phyloP scores from a whole-genome alignment of 192 early-diverging fungal genomes.

The Dimargaris xerosporica region DNA sequence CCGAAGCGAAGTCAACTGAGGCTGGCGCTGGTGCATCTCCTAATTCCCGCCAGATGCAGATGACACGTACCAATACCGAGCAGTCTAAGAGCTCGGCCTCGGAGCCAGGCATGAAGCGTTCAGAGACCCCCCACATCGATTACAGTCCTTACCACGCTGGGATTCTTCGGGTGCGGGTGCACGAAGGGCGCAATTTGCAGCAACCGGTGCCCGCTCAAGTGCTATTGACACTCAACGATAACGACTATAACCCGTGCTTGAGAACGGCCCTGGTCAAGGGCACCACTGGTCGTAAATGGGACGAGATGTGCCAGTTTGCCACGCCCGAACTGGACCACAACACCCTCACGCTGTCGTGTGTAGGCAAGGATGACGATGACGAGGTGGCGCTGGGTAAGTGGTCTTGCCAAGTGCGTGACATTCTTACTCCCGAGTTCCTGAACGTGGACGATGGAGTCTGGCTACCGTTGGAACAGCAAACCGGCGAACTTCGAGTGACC shows the following conservation, averaged over 20 bases:
- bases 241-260: slow-evolving; percentile 27
- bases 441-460: slow-evolving; percentile 29
- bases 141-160: slow-evolving; percentile 27
- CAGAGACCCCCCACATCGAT: slow-evolving; percentile 6
- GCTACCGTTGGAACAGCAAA: slow-evolving; percentile 30
- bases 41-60: no score
- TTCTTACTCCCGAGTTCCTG: slow-evolving; percentile 24
- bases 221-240: slow-evolving; percentile 26
- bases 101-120: no score
- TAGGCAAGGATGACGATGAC: slow-evolving; percentile 23
- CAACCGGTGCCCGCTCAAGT: slow-evolving; percentile 24
- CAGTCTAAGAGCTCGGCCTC: no score
- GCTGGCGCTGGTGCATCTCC: no score
- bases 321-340: slow-evolving; percentile 22
- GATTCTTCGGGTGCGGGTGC: slow-evolving; percentile 33
- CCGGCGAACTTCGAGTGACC: slow-evolving; percentile 23
- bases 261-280: slow-evolving; percentile 13
- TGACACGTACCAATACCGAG: no score
- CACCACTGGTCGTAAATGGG: slow-evolving; percentile 25
- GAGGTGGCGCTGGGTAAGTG: slow-evolving; percentile 22
- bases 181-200: slow-evolving; percentile 19
- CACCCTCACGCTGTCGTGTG: slow-evolving; percentile 22
- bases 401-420: slow-evolving; percentile 26
- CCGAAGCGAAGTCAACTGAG: no score
- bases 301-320: slow-evolving; percentile 27